Evolutionary conservation across 2,329 filamentous ascomycete genomes (phyloP), one percentile per base, ranked within the genome.

Genomic region (Ascochyta clinopodiicola): DNA sequence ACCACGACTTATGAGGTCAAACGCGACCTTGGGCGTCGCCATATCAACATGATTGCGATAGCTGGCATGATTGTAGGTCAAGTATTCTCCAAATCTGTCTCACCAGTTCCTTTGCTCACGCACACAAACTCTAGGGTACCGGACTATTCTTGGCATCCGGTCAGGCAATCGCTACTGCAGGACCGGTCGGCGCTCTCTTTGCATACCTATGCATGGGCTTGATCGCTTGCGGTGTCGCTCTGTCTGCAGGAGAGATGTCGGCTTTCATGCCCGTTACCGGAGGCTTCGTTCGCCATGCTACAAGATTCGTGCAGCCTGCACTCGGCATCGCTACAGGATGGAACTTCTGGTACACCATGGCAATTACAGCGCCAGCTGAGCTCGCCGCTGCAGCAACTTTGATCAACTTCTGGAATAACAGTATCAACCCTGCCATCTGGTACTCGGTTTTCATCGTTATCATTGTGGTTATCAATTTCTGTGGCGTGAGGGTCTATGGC

Each of bases 331-430:
- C 63, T 3, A 62, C 61, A 3, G 63, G 63, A 27, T 64, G 58
- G 32, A 38, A 37, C 24, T 46, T 44, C 43, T 44, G 44, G 44
- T 46, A 46, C 15, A 38, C 34, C 19, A 34, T 44, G 44, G 31
- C 19, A 24, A 31, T 42, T 9, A 44, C 31, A n/a, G 51, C 40
- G 27, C 50, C 58, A 21, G 45, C 55, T 29, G 88, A 92, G 68
- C 79, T 92, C 27, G 88, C 86, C 0, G 87, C 87, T 0, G 86
- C 88, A 1, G 88, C 87, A 6, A 77, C 91, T 40, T 87, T 92
- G 48, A 89, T 92, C 59, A 85, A 91, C 70, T 92, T 88, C 70
- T 92, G 89, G 89, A 79, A 85, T 46, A 42, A 53, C 19, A 31
- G 38, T 2, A 52, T 60, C 21, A 62, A 62, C 5, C 35, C 43